These are phyloP conservation scores for Leishmania mexicana DNA, from an alignment of 208 protist genomes.

Conservation along the genomic window DNA sequence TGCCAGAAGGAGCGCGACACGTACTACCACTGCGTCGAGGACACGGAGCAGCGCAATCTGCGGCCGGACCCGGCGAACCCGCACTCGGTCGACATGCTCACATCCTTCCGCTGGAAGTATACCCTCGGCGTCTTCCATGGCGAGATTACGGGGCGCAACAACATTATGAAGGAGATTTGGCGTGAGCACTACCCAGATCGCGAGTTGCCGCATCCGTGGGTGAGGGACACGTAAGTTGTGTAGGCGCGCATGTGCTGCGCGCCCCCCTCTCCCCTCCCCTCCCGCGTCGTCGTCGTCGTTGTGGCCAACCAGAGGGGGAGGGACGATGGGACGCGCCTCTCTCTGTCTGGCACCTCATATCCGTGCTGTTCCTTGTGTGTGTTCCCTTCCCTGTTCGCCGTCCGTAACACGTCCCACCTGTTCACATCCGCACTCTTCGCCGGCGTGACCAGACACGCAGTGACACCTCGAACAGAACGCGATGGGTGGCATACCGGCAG, in stretches of 20 bases:
- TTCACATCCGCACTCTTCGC: neutral
- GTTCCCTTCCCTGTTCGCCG: neutral
- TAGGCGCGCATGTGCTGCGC: neutral
- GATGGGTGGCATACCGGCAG: neutral
- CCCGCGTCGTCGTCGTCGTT: neutral
- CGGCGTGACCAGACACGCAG: neutral
- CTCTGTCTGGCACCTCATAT: neutral
- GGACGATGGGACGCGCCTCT: neutral
- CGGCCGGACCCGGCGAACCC: conserved; percentile 23
- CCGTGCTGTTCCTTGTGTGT: neutral
- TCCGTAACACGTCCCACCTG: neutral
- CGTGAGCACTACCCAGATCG: conserved; percentile 81
- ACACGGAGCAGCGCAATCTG: conserved; percentile 39
- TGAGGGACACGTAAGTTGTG: conserved; percentile 50
- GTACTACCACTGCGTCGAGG: conserved; percentile 68
- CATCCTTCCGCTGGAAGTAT: conserved; percentile 85
- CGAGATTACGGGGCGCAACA: conserved; percentile 80
- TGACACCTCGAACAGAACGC: neutral
- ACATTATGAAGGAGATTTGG: conserved; percentile 78
- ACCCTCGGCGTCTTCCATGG: conserved; percentile 79
- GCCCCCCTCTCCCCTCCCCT: neutral
- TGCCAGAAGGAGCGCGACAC: conserved; percentile 87
- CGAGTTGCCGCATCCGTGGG: conserved; percentile 81
- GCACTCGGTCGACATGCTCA: conserved; percentile 52
- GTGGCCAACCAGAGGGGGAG: neutral